Evolutionary conservation across 2,329 filamentous ascomycete genomes (phyloP).

Genomic region (Hirsutella minnesotensis): DNA sequence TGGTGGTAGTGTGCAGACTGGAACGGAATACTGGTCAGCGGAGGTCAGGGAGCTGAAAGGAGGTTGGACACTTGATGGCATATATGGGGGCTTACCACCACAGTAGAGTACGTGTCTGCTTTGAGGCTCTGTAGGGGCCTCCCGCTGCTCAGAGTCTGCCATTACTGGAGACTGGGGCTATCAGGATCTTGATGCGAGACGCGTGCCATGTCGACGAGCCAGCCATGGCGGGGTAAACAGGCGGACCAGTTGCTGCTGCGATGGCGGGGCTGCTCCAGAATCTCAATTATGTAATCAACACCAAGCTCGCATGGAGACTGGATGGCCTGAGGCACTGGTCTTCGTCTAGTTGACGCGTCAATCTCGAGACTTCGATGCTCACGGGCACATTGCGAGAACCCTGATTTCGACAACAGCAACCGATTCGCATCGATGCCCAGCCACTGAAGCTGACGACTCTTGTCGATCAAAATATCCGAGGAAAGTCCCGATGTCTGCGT

Average conservation of each 20-base stretch:
- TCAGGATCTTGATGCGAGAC: constrained; percentile 13
- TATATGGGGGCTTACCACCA: constrained; percentile 35
- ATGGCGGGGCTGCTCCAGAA: not conserved
- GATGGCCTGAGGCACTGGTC: no score
- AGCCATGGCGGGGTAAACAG: constrained; percentile 24
- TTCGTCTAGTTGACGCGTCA: no score
- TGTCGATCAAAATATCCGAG: not conserved
- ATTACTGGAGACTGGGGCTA: constrained; percentile 23
- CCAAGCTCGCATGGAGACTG: no score
- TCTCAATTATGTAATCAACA: not conserved
- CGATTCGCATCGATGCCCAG: no score
- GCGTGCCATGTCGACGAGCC: constrained; percentile 12
- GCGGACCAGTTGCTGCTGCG: no score
- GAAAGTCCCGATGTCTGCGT: no score
- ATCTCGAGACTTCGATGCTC: no score
- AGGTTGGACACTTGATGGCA: no score
- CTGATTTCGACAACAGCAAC: no score
- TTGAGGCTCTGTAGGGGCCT: constrained; percentile 33
- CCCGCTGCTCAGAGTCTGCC: constrained; percentile 41
- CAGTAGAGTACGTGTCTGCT: constrained; percentile 43
- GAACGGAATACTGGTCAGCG: constrained; percentile 6
- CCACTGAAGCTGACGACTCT: no score
- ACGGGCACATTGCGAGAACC: no score
- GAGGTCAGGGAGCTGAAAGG: not conserved
- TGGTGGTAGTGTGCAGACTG: constrained; percentile 54